These are phyloP conservation scores for Skeletonema costatum DNA, from an alignment of 108 stramenopile genomes.

Conservation along the genomic window DNA sequence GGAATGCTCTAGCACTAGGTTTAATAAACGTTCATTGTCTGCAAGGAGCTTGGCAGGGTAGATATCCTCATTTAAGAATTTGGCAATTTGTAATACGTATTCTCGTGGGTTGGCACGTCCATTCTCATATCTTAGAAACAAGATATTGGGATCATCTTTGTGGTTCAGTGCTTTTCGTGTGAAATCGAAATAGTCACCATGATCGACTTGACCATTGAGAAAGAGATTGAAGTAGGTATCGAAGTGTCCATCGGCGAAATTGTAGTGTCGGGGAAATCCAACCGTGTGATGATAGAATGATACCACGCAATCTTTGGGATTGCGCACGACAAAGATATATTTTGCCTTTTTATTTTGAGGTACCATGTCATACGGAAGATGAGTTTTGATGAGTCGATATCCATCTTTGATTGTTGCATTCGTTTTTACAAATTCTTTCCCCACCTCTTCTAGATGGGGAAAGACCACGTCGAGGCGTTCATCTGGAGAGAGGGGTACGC, in stretches of 20 bases:
- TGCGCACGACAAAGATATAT: conserved; percentile 54
- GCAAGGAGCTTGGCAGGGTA: conserved; percentile 28
- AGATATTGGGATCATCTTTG: conserved; percentile 53
- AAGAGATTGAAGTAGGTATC: conserved; percentile 59
- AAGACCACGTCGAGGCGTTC: conserved; percentile 47
- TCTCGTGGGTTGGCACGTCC: conserved; percentile 33
- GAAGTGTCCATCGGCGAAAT: conserved; percentile 54
- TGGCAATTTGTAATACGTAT: conserved; percentile 45
- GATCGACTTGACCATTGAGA: conserved; percentile 50
- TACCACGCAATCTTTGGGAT: conserved; percentile 61
- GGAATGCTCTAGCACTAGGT: conserved; percentile 51
- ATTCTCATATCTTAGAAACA: conserved; percentile 51
- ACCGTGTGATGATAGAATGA: conserved; percentile 61
- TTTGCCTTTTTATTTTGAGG: conserved; percentile 47
- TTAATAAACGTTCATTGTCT: conserved; percentile 41
- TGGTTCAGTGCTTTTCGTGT: conserved; percentile 43
- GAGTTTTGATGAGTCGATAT: conserved; percentile 59
- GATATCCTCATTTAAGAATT: conserved; percentile 37
- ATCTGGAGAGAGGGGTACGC: conserved; percentile 44
- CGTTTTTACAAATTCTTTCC: conserved; percentile 31
- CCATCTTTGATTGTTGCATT: conserved; percentile 27
- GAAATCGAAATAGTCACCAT: conserved; percentile 50
- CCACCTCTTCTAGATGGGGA: conserved; percentile 63
- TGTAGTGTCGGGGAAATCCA: conserved; percentile 53
- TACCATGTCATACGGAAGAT: conserved; percentile 45